Base-by-base conservation (phyloP, 2,329 filamentous ascomycete species). In the Calonectria honghensis region DNA sequence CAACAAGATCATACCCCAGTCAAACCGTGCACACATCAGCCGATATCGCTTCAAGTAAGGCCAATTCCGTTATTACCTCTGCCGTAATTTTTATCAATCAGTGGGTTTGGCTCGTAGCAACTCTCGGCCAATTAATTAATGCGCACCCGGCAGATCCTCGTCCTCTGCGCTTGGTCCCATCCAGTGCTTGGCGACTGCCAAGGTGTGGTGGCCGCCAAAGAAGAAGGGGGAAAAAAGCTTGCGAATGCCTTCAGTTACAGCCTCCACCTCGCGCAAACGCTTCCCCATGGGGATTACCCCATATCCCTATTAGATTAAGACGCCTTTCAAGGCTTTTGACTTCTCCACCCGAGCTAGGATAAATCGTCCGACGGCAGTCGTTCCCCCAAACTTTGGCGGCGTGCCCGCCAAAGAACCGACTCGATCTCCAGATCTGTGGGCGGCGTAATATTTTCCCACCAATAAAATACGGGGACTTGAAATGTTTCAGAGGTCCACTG, bases 211-310 rank as follows among this genome's bases (percentile, higher is more conserved):
- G 67, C 39, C 32, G 20, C 63, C 29, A 27, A 48, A 31, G 24
- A 24, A 31, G 16, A 35, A 11, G 9, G 11, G 11, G 9, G 11
- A 24, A 48, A 52, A 54, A 48, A 35, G 37, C 35, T 18, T 70
- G 68, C 16, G 68, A 70, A 70, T 70, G 57, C 57, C 54, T 20
- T 70, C 68, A 64, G 45, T 54, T 18, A 6, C 41, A 14, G 29
- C 35, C 27, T 45, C 66, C 37, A 48, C 66, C 51, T 57, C 37
- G 5, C 24, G 27, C 24, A 35, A 27, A 41, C 45, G 11, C 61
- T 50, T 50, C 68, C 68, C 68, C 68, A 27, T 70, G 68, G 68
- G 68, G 57, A 63, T 63, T 61, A 63, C 51, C 54, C 54, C 68
- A 52, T 63, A 48, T 35, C 37, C 66, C 48, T 50, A 27, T 61